Base-by-base conservation (phyloP, 306 rosid species). In the Fragaria vesca region DNA sequence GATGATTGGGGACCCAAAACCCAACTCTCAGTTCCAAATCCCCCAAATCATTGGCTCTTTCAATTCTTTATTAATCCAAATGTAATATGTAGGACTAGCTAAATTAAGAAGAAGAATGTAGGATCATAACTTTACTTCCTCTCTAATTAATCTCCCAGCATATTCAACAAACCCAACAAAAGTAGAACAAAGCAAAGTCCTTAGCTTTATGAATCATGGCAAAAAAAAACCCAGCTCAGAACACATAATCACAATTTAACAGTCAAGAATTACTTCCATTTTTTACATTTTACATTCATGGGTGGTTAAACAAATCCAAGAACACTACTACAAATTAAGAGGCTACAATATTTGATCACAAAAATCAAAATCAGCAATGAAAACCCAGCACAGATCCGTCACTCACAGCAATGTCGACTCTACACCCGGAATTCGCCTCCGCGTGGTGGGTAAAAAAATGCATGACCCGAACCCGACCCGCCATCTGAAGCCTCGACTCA, bases 381-480 rank as follows among this genome's bases (percentile, higher is more conserved):
- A 95, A 91, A 61, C 97, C 98, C 76, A 95, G 58, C 0, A 95
- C 97, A 68, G 97, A 81, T 78, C 98, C 98, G 62, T 89, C 91
- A 48, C 81, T 77, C 48, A 92, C 85, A 10, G 95, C 72, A 54
- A 95, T 75, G 62, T 81, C 80, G 8, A 95, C 93, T 78, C 79
- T 86, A 80, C 98, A 95, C 2, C 68, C 81, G 10, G 89, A 78
- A 34, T 69, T 87, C 6, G 89, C 91, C 69, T 86, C 84, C 76
- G 85, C 93, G 38, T 82, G 97, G 73, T 92, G 97, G 7, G 88
- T 90, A 85, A 95, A 92, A 47, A 95, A 75, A 66, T 92, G 89
- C 88, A 95, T 65, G 20, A 95, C 97, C 78, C 88, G 79, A 51
- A 95, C 88, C 71, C 97, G 83, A 58, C 98, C 98, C 20, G 77